Base-by-base conservation (phyloP, 495 filamentous ascomycete genomes). In the Apodospora peruviana region DNA sequence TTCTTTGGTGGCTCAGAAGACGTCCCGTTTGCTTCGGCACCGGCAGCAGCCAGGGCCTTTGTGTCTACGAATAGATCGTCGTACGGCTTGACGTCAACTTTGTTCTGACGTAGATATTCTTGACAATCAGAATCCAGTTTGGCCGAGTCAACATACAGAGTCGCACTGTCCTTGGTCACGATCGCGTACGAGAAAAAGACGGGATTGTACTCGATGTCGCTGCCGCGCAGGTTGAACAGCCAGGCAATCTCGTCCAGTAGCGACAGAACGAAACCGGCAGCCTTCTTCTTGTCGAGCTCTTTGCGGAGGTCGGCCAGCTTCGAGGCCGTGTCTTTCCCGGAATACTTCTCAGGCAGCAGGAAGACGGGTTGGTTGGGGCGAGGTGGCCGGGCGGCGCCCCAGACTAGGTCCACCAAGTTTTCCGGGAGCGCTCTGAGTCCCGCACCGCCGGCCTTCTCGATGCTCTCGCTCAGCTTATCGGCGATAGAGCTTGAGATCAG, bases 221-320 rank as follows among this genome's bases (percentile, higher is more conserved):
- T 95, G 62, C 94, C 94, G 64, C 94, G 82, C 37, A 99, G 69
- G 69, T 99, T 99, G 67, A 91, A 97, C 34, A 99, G 74, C 94
- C 94, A 99, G 24, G 94, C 94, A 59, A 97, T 85, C 61, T 99
- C 94, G 59, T 99, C 94, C 23, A 99, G 79, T 87, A 95, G 91
- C 14, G 88, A 96, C 36, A 99, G 78, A 52, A 99, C 78, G 48
- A 97, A 88, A 4, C 88, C 91, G 20, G 84, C 78, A 19, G 82
- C 84, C 64, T 95, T 95, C 71, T 88, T 95, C 72, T 88, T 93
- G 51, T 90, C 87, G 17, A 99, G 73, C 52, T 96, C 91, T 63
- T 95, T 91, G 22, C 91, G 82, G 29, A 99, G 76, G 19, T 95
- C 87, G 22, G 80, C 77, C 2, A 99, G 75, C 70, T 99, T 99